Percentiles rank a stretch among this genome's conserved stretches.
These are phyloP conservation scores for Cercospora brassicicola DNA, from an alignment of 2,329 filamentous ascomycete genomes.

Conservation along the genomic window DNA sequence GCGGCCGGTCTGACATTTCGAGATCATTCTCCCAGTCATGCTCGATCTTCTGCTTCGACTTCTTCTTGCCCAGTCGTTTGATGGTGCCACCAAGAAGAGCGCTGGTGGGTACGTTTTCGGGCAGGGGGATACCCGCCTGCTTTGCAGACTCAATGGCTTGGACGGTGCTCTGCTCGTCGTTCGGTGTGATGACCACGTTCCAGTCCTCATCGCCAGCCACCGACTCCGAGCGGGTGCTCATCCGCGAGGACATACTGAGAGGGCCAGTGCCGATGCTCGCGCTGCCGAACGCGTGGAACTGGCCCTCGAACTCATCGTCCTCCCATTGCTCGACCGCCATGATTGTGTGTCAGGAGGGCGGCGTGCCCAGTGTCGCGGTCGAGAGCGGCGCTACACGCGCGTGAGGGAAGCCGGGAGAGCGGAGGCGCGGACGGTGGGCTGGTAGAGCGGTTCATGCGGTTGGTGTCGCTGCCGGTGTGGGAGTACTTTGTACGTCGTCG, in stretches of 20 bases:
- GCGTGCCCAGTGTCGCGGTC: conserved; percentile 12
- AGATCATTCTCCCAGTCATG: conserved; percentile 56
- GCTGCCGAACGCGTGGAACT: conserved; percentile 52
- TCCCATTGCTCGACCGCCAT: conserved; percentile 68
- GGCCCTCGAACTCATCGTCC: conserved; percentile 58
- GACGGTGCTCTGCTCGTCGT: conserved; percentile 78
- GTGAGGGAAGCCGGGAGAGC: background rate
- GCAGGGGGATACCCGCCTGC: conserved; percentile 87
- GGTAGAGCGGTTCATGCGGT: conserved; percentile 10
- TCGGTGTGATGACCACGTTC: conserved; percentile 79
- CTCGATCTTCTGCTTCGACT: conserved; percentile 47
- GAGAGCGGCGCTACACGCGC: conserved; percentile 9
- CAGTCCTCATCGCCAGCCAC: conserved; percentile 73
- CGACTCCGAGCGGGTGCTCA: conserved; percentile 75
- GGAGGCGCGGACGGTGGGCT: conserved; percentile 7
- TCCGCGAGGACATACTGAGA: conserved; percentile 73
- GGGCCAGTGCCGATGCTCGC: conserved; percentile 69
- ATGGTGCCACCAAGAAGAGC: conserved; percentile 91
- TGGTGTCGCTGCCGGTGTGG: background rate
- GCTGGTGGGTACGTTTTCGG: conserved; percentile 80
- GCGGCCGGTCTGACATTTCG: conserved; percentile 45
- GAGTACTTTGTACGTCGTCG: background rate
- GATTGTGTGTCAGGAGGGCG: conserved; percentile 52
- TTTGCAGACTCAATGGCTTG: conserved; percentile 87
- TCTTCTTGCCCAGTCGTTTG: conserved; percentile 71